phyloP scores from a whole-genome alignment of 202 grass and related monocot genomes.

The Panicum hallii region DNA sequence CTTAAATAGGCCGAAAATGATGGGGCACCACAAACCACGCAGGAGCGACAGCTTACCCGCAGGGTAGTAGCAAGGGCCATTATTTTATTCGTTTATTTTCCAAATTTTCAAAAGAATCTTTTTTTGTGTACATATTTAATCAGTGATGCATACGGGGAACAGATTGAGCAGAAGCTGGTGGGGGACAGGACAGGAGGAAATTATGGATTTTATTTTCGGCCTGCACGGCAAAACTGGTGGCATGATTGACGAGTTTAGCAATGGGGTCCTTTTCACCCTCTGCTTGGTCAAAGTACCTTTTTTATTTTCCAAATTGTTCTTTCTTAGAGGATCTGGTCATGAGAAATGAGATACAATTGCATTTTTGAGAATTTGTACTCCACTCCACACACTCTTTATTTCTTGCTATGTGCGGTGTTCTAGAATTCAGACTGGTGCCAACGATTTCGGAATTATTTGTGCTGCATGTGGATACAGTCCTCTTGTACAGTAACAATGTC shows the following conservation, averaged over 20 bases:
- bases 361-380: conserved; percentile 30
- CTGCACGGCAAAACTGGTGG: conserved; percentile 40
- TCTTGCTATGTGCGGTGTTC: conserved; percentile 4
- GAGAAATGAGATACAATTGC: not conserved
- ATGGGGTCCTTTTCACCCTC: conserved; percentile 23
- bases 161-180: conserved; percentile 43
- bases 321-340: not conserved
- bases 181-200: conserved; percentile 33
- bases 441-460: conserved; percentile 29
- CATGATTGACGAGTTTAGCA: conserved; percentile 29
- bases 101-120: not conserved
- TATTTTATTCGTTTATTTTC: not conserved
- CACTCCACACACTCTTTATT: conserved; percentile 19
- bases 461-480: not conserved
- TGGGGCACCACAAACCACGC: conserved; percentile 43
- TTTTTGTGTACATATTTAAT: not conserved
- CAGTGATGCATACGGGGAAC: conserved; percentile 38
- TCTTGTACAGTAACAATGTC: not conserved
- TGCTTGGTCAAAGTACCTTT: conserved; percentile 2
- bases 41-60: conserved; percentile 47
- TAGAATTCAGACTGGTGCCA: conserved; percentile 19
- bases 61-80: conserved; percentile 2
- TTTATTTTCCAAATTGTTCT: not conserved
- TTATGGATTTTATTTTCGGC: conserved; percentile 38
- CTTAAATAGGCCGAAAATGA: conserved; percentile 52